phyloP scores from a whole-genome alignment of 2,329 filamentous ascomycete genomes.

The Stachybotrys chartarum region DNA sequence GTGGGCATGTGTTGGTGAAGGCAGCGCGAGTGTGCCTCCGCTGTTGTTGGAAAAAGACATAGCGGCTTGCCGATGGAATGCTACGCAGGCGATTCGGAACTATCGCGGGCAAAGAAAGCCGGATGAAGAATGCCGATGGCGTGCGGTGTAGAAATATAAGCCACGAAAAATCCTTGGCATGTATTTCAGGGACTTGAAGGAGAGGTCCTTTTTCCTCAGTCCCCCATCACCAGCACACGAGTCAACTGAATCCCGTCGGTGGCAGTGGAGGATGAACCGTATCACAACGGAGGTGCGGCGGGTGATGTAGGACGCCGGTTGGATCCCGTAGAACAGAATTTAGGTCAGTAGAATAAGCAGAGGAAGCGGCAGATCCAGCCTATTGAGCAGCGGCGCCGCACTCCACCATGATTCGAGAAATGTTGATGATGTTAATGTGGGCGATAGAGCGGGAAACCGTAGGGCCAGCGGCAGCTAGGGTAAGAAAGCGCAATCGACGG shows the following conservation, averaged over 20 bases:
- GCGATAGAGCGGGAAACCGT: not conserved
- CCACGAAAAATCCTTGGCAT: not conserved
- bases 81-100: constrained; percentile 7
- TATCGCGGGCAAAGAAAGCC: constrained; percentile 14
- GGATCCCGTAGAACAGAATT: not conserved
- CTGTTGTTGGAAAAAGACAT: constrained; percentile 54
- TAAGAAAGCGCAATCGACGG: not conserved
- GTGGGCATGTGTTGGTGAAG: constrained; percentile 77
- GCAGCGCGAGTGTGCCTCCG: constrained; percentile 76
- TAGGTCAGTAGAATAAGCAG: not conserved
- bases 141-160: constrained; percentile 10
- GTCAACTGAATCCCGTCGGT: not conserved
- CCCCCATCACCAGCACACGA: not conserved
- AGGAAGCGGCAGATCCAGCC: not conserved
- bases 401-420: not conserved
- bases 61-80: constrained; percentile 23
- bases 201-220: not conserved
- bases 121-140: constrained; percentile 20
- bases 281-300: not conserved
- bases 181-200: not conserved
- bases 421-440: not conserved
- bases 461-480: not conserved
- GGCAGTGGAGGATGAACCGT: not conserved
- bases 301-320: not conserved
- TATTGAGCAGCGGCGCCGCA: not conserved